These are phyloP conservation scores for Dendryphion nanum DNA, from an alignment of 2,329 filamentous ascomycete genomes.

Conservation along the genomic window DNA sequence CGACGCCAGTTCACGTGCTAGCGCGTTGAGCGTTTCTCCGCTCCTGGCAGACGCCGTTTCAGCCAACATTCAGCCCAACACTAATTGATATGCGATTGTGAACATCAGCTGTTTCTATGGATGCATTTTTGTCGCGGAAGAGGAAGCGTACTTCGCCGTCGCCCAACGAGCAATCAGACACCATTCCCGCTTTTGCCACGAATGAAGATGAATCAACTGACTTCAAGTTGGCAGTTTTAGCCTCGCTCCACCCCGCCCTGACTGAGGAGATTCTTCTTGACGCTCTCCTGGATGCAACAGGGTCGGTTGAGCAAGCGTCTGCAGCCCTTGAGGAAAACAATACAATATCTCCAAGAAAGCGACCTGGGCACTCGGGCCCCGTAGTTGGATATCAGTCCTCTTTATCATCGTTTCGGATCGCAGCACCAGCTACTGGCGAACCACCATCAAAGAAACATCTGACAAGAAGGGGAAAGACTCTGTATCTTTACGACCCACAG, in stretches of 20 bases:
- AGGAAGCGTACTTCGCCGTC: slow-evolving; percentile 22
- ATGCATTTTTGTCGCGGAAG: slow-evolving; percentile 40
- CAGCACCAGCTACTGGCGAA: slow-evolving; percentile 2
- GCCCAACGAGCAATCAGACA: neutral
- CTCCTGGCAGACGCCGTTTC: too few species aligned
- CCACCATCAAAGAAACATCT: slow-evolving; percentile 44
- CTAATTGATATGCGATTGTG: too few species aligned
- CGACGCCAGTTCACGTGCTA: too few species aligned
- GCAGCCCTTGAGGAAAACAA: slow-evolving; percentile 48
- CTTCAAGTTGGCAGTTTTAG: slow-evolving; percentile 79
- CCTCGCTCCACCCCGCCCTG: slow-evolving; percentile 68
- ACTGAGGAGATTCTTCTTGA: slow-evolving; percentile 72
- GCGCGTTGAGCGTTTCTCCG: too few species aligned
- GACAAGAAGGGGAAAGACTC: slow-evolving; percentile 74
- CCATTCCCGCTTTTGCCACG: neutral
- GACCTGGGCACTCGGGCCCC: slow-evolving; percentile 9
- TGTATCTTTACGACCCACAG: slow-evolving; percentile 78
- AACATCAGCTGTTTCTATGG: too few species aligned
- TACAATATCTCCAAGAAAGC: slow-evolving; percentile 37
- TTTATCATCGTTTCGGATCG: slow-evolving; percentile 25
- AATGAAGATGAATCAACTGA: slow-evolving; percentile 77
- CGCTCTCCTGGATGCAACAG: slow-evolving; percentile 72
- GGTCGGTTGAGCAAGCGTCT: slow-evolving; percentile 68
- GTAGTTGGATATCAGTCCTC: slow-evolving; percentile 46
- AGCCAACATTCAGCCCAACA: too few species aligned